Evolutionary conservation across 495 filamentous ascomycete species (phyloP), one percentile per base, ranked within the genome.

Genomic region (Tetracladium setigerum): DNA sequence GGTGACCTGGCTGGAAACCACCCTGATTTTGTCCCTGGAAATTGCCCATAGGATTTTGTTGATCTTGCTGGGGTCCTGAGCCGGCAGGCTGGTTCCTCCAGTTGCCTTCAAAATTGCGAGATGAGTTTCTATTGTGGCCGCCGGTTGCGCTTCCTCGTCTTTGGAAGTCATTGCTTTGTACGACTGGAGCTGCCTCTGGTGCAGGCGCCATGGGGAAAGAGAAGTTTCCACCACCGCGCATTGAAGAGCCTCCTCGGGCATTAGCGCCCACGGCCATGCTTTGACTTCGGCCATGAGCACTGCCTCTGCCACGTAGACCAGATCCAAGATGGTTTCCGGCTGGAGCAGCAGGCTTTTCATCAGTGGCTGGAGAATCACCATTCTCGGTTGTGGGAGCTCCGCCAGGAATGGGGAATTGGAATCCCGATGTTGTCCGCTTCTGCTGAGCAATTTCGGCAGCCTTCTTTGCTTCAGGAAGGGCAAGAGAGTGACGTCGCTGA

Each of bases 361-460:
- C 74, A 30, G 61, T 54, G 39, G 64, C 56, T 31, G 64, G 60
- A 39, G 64, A 67, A 15, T 67, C 70, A 47, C 54, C 64, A 22
- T 77, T 66, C 44, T 70, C 51, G 40, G 72, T 68, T 24, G 68
- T 61, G 34, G 72, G 71, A 40, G 74, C 67, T 59, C 79, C 75
- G n/a, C 75, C 75, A 44, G 92, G 84, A 36, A 82, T 77, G 40
- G 92, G 94, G 63, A 98, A 98, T 63, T 97, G 94, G 65, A 98
- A 98, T 14, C 79, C 86, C 49, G 87, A 85, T 11, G 90, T 90
- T 19, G 88, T 92, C 59, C 91, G 78, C 69, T 96, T 97, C 67
- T 95, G 90, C 68, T 98, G 94, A 37, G 92, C 92, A 15, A 95
- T 65, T 62, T 98, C 92, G 37, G 92, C 92, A 24, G 94, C 94